Conservation (phyloP, 495 filamentous ascomycete genomes). For the Penicillium steckii region DNA sequence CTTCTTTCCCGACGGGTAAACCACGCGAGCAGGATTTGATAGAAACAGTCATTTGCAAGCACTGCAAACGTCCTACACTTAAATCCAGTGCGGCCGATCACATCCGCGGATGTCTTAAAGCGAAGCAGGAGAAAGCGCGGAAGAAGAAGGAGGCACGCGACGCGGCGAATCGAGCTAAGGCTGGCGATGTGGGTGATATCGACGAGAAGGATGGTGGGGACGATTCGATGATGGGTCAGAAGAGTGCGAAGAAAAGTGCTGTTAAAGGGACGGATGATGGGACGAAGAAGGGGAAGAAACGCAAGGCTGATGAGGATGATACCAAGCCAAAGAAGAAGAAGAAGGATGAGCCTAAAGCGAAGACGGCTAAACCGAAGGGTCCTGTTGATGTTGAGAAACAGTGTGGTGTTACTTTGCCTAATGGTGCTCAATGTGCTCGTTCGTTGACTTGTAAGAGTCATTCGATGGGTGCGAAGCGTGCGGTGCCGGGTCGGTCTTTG, state of each 20-base stretch:
- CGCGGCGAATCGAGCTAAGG: conserved; percentile 60
- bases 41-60: conserved; percentile 73
- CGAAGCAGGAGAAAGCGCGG: conserved; percentile 79
- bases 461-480: conserved; percentile 92
- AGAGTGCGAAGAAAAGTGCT: conserved; percentile 71
- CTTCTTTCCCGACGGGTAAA: conserved; percentile 70
- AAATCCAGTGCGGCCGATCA: conserved; percentile 62
- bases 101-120: conserved; percentile 65
- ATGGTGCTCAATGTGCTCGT: conserved; percentile 84
- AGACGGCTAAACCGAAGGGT: conserved; percentile 84
- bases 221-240: conserved; percentile 48
- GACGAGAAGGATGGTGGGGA: conserved; percentile 46
- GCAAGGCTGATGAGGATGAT: conserved; percentile 80
- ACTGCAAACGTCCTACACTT: conserved; percentile 74
- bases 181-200: conserved; percentile 56
- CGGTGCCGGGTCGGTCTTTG: conserved; percentile 82
- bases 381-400: conserved; percentile 97
- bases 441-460: conserved; percentile 96
- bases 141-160: conserved; percentile 73
- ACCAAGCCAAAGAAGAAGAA: conserved; percentile 83
- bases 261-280: conserved; percentile 61
- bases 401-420: conserved; percentile 85
- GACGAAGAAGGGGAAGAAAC: conserved; percentile 82
- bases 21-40: conserved; percentile 65
- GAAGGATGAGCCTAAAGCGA: conserved; percentile 86